phyloP scores from a whole-genome alignment of 352 stramenopile genomes.

The Phytophthora megakarya region DNA sequence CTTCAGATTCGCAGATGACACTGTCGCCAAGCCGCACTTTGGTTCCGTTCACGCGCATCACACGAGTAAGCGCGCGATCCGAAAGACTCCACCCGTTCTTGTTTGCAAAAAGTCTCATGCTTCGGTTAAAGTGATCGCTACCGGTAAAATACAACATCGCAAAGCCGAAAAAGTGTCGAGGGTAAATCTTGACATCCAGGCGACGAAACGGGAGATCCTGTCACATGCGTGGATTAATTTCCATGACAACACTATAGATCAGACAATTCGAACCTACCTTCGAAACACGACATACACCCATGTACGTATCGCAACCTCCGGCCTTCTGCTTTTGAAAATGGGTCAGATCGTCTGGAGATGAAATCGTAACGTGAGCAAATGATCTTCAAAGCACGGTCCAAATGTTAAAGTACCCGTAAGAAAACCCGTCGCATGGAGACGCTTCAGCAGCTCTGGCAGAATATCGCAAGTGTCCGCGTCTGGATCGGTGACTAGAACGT shows the following conservation, averaged over 20 bases:
- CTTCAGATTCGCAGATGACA: slow-evolving; percentile 79
- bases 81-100: slow-evolving; percentile 83
- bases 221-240: slow-evolving; percentile 7
- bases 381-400: neutral
- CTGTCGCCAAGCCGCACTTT: slow-evolving; percentile 69
- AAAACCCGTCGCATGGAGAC: slow-evolving; percentile 67
- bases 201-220: slow-evolving; percentile 62
- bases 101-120: slow-evolving; percentile 80
- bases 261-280: slow-evolving; percentile 36
- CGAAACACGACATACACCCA: slow-evolving; percentile 79
- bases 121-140: slow-evolving; percentile 91
- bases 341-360: slow-evolving; percentile 63
- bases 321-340: slow-evolving; percentile 62
- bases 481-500: slow-evolving; percentile 81
- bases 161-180: slow-evolving; percentile 77
- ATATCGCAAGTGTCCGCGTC: slow-evolving; percentile 71
- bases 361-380: neutral
- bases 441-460: slow-evolving; percentile 65
- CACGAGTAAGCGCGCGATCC: slow-evolving; percentile 66
- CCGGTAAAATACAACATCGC: slow-evolving; percentile 92
- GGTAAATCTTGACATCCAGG: slow-evolving; percentile 90
- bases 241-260: neutral
- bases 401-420: slow-evolving; percentile 49
- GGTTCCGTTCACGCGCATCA: slow-evolving; percentile 58
- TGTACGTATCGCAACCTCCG: slow-evolving; percentile 79